phyloP scores from a whole-genome alignment of 768 basidiomycete genomes.

The Hypholoma fasciculare region DNA sequence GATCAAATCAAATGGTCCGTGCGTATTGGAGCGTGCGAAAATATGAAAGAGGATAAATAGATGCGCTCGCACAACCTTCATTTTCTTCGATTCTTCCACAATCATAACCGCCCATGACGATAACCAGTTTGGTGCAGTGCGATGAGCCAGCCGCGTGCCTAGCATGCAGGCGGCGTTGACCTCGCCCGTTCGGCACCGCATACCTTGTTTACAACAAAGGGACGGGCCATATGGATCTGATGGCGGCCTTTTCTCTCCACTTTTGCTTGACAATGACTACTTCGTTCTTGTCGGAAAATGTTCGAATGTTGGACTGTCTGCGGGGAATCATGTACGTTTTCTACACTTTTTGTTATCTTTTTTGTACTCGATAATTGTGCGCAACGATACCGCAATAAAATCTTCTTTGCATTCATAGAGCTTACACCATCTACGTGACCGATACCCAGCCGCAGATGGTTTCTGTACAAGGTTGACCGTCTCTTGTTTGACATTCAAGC shows the following conservation, averaged over 20 bases:
- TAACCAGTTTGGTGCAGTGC: slow-evolving; percentile 14
- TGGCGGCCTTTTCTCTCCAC: slow-evolving; percentile 5
- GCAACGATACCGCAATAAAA: no score
- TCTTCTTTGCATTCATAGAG: no score
- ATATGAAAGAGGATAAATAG: background rate
- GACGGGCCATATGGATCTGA: slow-evolving; percentile 15
- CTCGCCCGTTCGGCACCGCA: slow-evolving; percentile 17
- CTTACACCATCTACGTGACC: no score
- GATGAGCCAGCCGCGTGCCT: slow-evolving; percentile 11
- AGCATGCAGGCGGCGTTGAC: slow-evolving; percentile 10
- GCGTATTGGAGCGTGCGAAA: background rate
- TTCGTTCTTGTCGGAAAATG: no score
- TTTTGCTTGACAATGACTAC: background rate
- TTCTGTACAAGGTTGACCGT: no score
- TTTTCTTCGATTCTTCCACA: slow-evolving; percentile 16
- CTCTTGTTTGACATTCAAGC: no score
- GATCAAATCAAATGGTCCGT: background rate
- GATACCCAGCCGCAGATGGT: no score
- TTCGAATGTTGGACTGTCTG: no score
- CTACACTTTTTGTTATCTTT: no score
- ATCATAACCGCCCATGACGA: slow-evolving; percentile 16
- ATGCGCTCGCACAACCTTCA: background rate
- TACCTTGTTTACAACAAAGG: slow-evolving; percentile 15
- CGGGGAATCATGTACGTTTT: no score
- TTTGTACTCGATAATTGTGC: no score